Percentiles rank a stretch among this genome's conserved stretches.
Evolutionary conservation across 2,329 filamentous ascomycete species (phyloP).

Genomic region (Verticillium albo-atrum): DNA sequence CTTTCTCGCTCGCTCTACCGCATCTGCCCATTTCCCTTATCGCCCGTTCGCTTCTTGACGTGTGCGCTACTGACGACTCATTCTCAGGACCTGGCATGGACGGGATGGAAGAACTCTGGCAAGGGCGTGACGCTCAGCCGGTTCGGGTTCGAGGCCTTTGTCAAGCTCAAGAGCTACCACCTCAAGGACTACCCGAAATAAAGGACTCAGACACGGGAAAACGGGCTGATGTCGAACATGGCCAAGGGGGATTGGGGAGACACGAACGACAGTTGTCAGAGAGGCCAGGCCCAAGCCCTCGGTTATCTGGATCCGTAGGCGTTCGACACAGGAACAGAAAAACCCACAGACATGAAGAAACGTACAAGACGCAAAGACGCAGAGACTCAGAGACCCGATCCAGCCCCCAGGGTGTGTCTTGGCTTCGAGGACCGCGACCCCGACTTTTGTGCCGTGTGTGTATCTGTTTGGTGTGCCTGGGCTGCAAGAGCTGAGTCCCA

Average conservation of each 20-base stretch:
- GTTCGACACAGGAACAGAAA: not conserved
- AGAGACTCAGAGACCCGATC: not conserved
- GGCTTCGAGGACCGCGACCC: not conserved
- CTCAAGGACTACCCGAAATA: conserved; percentile 74
- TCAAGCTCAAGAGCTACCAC: conserved; percentile 95
- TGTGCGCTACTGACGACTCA: not conserved
- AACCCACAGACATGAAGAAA: not conserved
- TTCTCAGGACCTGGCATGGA: conserved; percentile 85
- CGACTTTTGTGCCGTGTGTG: not conserved
- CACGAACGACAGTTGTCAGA: not conserved
- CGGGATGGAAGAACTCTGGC: conserved; percentile 95
- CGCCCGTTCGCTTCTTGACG: not conserved
- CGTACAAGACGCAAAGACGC: too few relatives aligned
- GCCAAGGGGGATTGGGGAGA: not conserved
- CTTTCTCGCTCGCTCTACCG: too few relatives aligned
- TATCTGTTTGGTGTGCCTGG: not conserved
- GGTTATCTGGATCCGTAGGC: not conserved
- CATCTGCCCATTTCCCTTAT: not conserved
- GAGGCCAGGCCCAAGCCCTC: not conserved
- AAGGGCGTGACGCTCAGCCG: conserved; percentile 84
- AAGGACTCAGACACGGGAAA: conserved; percentile 3
- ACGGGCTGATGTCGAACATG: not conserved
- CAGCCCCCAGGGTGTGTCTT: not conserved
- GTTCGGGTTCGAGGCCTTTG: conserved; percentile 92
- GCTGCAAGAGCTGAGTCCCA: not conserved